Evolutionary conservation across 176 grass and related monocot species (phyloP).

Genomic region (Hsuehochloa calcarea): DNA sequence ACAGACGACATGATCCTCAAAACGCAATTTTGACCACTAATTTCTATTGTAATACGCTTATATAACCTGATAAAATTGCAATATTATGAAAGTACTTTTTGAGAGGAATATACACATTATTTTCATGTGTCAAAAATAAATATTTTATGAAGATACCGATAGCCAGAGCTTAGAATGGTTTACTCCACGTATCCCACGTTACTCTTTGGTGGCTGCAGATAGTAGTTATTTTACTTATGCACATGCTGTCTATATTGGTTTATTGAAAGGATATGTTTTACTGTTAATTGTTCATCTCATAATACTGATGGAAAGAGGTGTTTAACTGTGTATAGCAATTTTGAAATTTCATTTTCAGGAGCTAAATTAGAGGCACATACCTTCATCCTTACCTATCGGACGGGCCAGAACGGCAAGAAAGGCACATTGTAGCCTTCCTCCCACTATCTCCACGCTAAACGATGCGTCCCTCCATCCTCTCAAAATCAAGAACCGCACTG

Average conservation of each 20-base stretch:
- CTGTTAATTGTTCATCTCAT: not conserved
- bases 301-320: constrained; percentile 17
- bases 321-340: not conserved
- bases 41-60: not conserved
- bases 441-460: too few species aligned
- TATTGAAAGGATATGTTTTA: not conserved
- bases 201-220: not conserved
- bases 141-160: not conserved
- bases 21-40: not conserved
- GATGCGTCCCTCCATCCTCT: constrained; percentile 21
- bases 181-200: not conserved
- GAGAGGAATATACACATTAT: not conserved
- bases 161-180: not conserved
- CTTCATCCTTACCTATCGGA: too few species aligned
- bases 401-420: too few species aligned
- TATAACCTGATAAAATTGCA: not conserved
- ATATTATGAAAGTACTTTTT: not conserved
- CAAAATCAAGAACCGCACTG: constrained; percentile 20
- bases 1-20: too few species aligned
- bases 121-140: not conserved
- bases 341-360: constrained; percentile 40
- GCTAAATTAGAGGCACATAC: constrained; percentile 44
- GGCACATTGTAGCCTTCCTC: too few species aligned
- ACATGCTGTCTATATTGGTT: not conserved
- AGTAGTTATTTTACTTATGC: not conserved